phyloP scores from a whole-genome alignment of 2,329 filamentous ascomycete species.

The Sporothrix dimorphospora region DNA sequence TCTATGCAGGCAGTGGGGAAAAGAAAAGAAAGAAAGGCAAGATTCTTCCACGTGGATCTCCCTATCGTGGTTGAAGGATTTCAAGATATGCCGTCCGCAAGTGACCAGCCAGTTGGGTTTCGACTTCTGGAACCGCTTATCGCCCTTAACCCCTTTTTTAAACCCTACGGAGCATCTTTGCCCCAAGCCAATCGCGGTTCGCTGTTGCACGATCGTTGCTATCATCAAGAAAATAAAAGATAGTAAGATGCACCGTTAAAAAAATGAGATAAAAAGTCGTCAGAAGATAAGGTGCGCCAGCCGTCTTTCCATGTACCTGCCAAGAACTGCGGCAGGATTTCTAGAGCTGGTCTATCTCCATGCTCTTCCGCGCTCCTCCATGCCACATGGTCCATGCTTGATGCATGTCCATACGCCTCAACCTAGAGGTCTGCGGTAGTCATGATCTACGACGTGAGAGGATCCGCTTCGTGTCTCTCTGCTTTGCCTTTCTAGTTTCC shows the following conservation, averaged over 20 bases:
- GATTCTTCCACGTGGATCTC: neutral
- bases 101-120: neutral
- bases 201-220: no score
- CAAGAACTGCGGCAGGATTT: no score
- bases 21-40: neutral
- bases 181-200: neutral
- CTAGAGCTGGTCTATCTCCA: no score
- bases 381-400: no score
- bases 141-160: neutral
- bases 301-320: no score
- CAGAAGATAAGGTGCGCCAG: no score
- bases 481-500: neutral
- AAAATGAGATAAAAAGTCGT: no score
- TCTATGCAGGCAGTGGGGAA: neutral
- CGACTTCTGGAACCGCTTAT: neutral
- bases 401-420: no score
- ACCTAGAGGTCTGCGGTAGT: neutral
- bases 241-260: no score
- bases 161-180: neutral
- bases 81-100: neutral
- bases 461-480: neutral
- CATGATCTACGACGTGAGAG: neutral
- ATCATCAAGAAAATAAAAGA: no score
- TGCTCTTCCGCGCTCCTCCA: no score
- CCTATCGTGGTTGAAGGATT: slow-evolving; percentile 2